Evolutionary conservation across 495 filamentous ascomycete species (phyloP), one percentile per base, ranked within the genome.

Genomic region (Friedmanniomyces endolithicus): DNA sequence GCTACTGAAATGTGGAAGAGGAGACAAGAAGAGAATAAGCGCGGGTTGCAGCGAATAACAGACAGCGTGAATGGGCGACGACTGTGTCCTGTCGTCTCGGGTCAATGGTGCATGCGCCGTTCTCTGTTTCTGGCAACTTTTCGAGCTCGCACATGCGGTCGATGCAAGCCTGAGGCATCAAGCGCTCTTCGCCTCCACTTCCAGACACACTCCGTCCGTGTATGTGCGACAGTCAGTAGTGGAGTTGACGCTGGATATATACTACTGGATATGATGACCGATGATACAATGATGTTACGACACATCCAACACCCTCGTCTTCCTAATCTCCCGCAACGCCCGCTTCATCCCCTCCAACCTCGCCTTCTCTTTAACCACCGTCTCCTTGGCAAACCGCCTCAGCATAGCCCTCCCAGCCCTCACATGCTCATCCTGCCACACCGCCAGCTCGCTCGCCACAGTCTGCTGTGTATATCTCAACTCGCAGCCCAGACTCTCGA

Each of bases 391-490:
- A 62, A 94, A 79, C 16, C 85, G 77, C 56, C 75, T 78, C 35
- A 96, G 80, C 2, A 85, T 85, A 58, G 78, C 80, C 25, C 80
- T 72, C 1, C 85, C 89, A 69, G 88, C 77, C 59, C 79, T 80
- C 60, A 84, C 88, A 49, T 89, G 81, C 73, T 87, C 80, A 14
- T 92, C 88, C 62, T 94, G 87, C 85, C 90, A 97, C 1, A 87
- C 90, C 0, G 92, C 90, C 55, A 99, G 65, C 67, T 99, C 94
- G 8, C 80, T 75, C 12, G 94, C 90, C 6, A 96, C 90, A 11
- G 90, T 87, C 67, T 90, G 86, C 69, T 95, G 90, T 48, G 89
- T 95, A 65, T 94, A 96, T 33, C 86, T 72, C 19, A 99, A 68
- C 64, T 99, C 94, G 46, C 78, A 78, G 0, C 83, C 81, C 17